A percentile compares a stretch with the other conserved stretches of the same genome.
phyloP scores from a whole-genome alignment of 768 basidiomycete genomes.

The Rhizopogon sp. region DNA sequence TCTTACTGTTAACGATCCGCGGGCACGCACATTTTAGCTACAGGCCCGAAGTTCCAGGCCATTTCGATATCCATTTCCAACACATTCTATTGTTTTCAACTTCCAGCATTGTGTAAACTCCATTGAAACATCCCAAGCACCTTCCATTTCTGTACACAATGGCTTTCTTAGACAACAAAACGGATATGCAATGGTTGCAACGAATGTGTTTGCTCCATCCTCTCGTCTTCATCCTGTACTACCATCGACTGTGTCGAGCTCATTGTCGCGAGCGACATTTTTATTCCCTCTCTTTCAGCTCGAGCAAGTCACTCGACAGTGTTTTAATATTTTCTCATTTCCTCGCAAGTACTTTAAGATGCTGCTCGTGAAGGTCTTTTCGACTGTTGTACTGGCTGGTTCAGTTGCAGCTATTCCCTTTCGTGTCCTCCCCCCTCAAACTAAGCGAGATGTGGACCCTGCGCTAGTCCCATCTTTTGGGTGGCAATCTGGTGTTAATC shows the following conservation, averaged over 20 bases:
- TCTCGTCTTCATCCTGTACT: not conserved
- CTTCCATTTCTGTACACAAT: not conserved
- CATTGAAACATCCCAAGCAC: not conserved
- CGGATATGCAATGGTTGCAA: not conserved
- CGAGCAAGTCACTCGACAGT: not conserved
- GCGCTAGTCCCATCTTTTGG: constrained; percentile 58
- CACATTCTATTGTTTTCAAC: too few relatives aligned
- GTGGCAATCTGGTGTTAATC: constrained; percentile 50
- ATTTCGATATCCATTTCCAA: too few relatives aligned
- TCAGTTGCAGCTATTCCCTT: constrained; percentile 13
- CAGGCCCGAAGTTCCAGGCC: too few relatives aligned
- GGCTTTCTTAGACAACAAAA: not conserved
- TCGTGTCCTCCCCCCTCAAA: not conserved
- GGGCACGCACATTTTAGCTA: too few relatives aligned
- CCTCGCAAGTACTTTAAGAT: constrained; percentile 3
- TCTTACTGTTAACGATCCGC: too few relatives aligned
- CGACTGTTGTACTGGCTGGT: constrained; percentile 7
- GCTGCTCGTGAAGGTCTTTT: constrained; percentile 9
- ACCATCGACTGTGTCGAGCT: constrained; percentile 2
- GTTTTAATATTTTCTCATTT: not conserved
- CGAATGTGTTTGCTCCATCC: not conserved
- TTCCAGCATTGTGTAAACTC: not conserved
- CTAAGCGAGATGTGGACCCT: constrained; percentile 44
- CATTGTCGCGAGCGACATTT: constrained; percentile 1
- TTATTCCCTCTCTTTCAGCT: not conserved